These are phyloP conservation scores for Spinellus fusiger DNA, from an alignment of 192 early-diverging fungal species.

Conservation along the genomic window DNA sequence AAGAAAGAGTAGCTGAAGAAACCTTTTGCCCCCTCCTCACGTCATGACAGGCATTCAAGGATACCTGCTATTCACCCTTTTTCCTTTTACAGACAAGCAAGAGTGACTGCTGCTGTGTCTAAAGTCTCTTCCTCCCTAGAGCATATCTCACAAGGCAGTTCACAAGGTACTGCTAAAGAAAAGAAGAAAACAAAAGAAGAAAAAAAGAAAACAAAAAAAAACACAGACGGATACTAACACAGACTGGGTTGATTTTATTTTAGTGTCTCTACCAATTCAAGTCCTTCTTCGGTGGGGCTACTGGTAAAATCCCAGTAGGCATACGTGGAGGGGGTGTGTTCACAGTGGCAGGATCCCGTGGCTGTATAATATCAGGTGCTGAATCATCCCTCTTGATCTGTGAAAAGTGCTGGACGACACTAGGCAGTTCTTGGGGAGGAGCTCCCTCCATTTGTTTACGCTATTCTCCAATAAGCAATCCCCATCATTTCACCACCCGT, in stretches of 20 bases:
- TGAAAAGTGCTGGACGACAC: slow-evolving; percentile 24
- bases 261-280: slow-evolving; percentile 10
- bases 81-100: too few relatives aligned
- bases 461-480: too few relatives aligned
- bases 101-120: too few relatives aligned
- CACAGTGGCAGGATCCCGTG: slow-evolving; percentile 11
- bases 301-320: slow-evolving; percentile 10
- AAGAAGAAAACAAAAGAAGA: not conserved
- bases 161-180: not conserved
- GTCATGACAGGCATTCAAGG: too few relatives aligned
- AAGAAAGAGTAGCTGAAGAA: too few relatives aligned
- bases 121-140: too few relatives aligned
- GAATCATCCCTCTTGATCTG: slow-evolving; percentile 23
- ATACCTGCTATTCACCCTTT: too few relatives aligned
- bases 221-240: not conserved
- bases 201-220: not conserved
- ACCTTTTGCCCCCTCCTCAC: too few relatives aligned
- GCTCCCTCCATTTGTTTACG: not conserved
- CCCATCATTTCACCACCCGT: too few relatives aligned
- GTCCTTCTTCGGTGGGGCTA: slow-evolving; percentile 3
- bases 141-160: too few relatives aligned
- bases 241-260: too few relatives aligned
- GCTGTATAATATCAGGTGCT: slow-evolving; percentile 8
- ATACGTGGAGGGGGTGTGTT: slow-evolving; percentile 24
- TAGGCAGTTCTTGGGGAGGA: slow-evolving; percentile 1